Evolutionary conservation across 768 basidiomycete genomes (phyloP), one percentile per base, ranked within the genome.

Genomic region (Hypholoma sublateritium): DNA sequence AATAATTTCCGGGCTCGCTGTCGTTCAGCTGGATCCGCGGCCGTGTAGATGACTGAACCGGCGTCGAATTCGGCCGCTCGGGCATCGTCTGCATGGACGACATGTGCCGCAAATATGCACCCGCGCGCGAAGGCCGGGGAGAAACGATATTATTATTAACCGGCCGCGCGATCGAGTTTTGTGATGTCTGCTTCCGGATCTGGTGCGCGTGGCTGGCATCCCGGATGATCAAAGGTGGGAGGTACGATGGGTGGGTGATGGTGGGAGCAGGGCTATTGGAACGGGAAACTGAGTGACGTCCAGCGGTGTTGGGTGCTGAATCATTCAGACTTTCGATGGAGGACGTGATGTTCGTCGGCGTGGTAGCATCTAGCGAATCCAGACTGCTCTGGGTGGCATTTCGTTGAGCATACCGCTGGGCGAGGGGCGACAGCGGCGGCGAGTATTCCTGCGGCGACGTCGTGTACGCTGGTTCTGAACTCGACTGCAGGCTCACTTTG

Each of bases 91-190:
- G 73, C 16, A 70, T 71, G 32, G 89, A 91, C 1, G 82, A 82
- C 77, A 92, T 89, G 67, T 91, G 88, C 32, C 89, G 83, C 11
- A 92, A 80, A 65, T 89, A 86, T 5, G 84, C 82, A 4, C 81
- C 80, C 3, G 89, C 87, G 50, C 82, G 81, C 22, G 80, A 80
- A 9, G 81, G 78, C 19, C 67, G 72, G 1, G 77, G 78, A 19
- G 52, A 72, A 53, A 41, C 60, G 45, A 62, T 60, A 47, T 44
- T 55, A 59, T 54, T 53, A 64, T 50, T 71, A 69, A 12, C 69
- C 55, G 61, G 68, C 59, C 53, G 70, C 50, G 54, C 65, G 35
- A 67, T 57, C 13, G 70, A 70, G 45, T 60, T 59, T 35, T 62
- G 64, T 17, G 64, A 69, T 9, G 59, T 42, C 22, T 62, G 65